Conservation (phyloP, 495 filamentous ascomycete genomes). For the Diplogelasinospora grovesii region DNA sequence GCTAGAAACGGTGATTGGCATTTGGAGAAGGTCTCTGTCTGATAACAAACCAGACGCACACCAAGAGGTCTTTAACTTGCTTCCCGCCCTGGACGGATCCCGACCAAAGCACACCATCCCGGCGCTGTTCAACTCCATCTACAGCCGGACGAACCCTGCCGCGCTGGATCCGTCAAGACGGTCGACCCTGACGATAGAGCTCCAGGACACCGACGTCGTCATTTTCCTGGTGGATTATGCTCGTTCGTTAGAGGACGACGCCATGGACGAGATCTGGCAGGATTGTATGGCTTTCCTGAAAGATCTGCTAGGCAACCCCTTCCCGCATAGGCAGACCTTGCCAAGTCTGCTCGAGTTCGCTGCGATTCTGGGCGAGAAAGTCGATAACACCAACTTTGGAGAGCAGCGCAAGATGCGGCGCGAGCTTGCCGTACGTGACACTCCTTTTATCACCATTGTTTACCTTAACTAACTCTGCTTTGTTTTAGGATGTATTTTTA, state of each 20-base stretch:
- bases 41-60: constrained; percentile 28
- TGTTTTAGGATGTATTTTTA: constrained; percentile 77
- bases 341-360: constrained; percentile 84
- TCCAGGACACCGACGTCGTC: constrained; percentile 76
- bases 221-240: constrained; percentile 87
- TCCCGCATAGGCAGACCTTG: constrained; percentile 87
- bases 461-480: constrained; percentile 20
- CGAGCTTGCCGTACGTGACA: constrained; percentile 73
- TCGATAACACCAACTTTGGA: constrained; percentile 96
- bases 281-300: constrained; percentile 89
- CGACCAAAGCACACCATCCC: constrained; percentile 89
- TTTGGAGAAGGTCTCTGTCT: constrained; percentile 56
- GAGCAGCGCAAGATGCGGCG: constrained; percentile 91
- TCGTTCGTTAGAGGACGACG: constrained; percentile 85
- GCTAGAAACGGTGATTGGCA: constrained; percentile 78
- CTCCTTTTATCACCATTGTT: neutral
- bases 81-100: constrained; percentile 88
- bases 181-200: constrained; percentile 76
- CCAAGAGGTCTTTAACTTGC: constrained; percentile 64
- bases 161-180: constrained; percentile 74
- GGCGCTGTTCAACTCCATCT: constrained; percentile 95
- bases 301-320: constrained; percentile 87
- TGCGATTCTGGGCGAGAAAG: constrained; percentile 82
- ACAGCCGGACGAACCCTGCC: constrained; percentile 79
- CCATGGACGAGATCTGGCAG: constrained; percentile 98